Base-by-base conservation (phyloP, 306 rosid species). In the Ormosia emarginata region DNA sequence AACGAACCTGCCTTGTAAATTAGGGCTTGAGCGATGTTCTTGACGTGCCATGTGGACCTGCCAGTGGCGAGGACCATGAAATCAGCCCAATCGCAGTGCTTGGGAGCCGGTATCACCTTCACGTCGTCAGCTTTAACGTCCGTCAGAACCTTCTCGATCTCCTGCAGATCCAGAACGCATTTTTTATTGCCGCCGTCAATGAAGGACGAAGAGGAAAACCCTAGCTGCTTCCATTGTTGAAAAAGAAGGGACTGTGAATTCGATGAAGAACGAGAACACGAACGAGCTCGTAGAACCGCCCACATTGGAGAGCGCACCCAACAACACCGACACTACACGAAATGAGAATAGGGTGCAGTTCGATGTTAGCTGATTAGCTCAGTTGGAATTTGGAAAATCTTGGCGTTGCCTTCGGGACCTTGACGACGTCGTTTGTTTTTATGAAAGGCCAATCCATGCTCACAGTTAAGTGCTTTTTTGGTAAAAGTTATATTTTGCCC, bases 11-110 rank as follows among this genome's bases (percentile, higher is more conserved):
- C 99, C 98, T 90, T 82, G 88, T 89, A 90, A 89, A 95, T 85
- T 74, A 95, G 92, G 85, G 99, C 96, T 86, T 95, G 95, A 71
- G 98, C 98, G 44, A 95, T 95, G 82, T 95, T 95, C 96, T 82
- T 93, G 41, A 95, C 98, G 69, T 95, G 97, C 99, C 97, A 95
- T 13, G 90, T 75, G 17, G 99, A 95, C 85, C 93, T 92, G 18
- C 97, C 97, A 52, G 98, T 93, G 49, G 98, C 97, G 8, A 95
- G 83, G 2, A 93, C 97, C 92, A 92, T 93, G 88, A 82, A 88
- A 90, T 95, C 97, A 36, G 96, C 97, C 97, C 97, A 93, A 41
- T 88, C 91, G 64, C 84, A 72, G 74, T 84, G 87, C 11, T 84
- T 84, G 56, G 85, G 86, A 29, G 72, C 90, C 11, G 96, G 91